A percentile compares a stretch with the other conserved stretches of the same genome.
These are phyloP conservation scores for Kodamaea suecica DNA, from an alignment of 1,139 yeast genomes.

Conservation along the genomic window DNA sequence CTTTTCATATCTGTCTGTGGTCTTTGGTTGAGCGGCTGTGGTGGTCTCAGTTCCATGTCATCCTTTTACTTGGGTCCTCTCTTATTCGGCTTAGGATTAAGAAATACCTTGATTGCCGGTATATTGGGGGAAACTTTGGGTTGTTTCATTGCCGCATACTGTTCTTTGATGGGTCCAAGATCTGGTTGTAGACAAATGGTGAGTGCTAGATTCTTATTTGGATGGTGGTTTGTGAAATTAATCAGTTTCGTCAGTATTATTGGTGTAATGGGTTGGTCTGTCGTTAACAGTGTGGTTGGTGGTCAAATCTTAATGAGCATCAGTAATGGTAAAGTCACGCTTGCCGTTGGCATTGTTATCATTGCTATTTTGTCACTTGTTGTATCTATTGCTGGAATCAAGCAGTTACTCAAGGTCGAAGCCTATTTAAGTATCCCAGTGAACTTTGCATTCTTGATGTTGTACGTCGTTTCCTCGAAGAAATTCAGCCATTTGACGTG, in stretches of 20 bases:
- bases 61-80: constrained; percentile 74
- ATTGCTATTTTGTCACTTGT: constrained; percentile 61
- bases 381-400: constrained; percentile 75
- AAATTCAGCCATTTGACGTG: constrained; percentile 44
- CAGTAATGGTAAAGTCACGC: constrained; percentile 59
- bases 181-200: constrained; percentile 89
- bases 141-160: constrained; percentile 73
- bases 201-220: constrained; percentile 71
- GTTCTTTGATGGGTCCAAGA: constrained; percentile 81
- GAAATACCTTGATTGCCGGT: constrained; percentile 59
- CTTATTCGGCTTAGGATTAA: constrained; percentile 63
- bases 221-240: constrained; percentile 78
- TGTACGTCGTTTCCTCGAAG: constrained; percentile 65
- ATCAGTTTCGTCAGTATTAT: constrained; percentile 66
- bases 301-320: constrained; percentile 74
- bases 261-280: constrained; percentile 85
- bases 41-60: constrained; percentile 83
- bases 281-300: constrained; percentile 80
- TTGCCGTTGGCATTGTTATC: constrained; percentile 71
- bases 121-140: constrained; percentile 63
- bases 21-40: constrained; percentile 80
- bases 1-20: constrained; percentile 64
- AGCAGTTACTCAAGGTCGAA: constrained; percentile 66
- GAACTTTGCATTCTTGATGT: constrained; percentile 59
- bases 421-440: constrained; percentile 69